These are phyloP conservation scores for Lactarius sp. DNA, from an alignment of 768 basidiomycete genomes.

Conservation along the genomic window DNA sequence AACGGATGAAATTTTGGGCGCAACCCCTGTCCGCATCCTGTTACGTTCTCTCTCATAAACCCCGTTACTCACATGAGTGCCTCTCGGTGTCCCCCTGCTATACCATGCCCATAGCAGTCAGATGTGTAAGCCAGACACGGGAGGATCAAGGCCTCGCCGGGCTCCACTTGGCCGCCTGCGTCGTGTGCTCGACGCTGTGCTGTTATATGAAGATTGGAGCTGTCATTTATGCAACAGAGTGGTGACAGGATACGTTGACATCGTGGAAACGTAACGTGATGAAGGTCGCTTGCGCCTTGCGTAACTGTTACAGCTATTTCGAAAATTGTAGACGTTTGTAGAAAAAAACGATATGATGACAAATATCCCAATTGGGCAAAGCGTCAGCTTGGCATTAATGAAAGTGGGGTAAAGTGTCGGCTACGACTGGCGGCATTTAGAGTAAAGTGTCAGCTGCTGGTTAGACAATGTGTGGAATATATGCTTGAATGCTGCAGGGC, in stretches of 20 bases:
- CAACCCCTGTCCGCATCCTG: not conserved
- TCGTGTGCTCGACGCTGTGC: not conserved
- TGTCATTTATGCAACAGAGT: not conserved
- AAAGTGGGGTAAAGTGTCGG: no score
- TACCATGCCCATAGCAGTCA: not conserved
- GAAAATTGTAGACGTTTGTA: no score
- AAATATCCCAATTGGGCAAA: no score
- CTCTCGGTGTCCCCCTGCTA: not conserved
- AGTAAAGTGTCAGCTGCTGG: no score
- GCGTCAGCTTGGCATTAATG: no score
- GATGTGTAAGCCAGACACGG: not conserved
- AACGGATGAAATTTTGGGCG: not conserved
- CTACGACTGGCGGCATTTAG: no score
- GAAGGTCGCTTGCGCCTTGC: not conserved
- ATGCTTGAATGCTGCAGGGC: no score
- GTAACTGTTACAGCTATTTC: no score
- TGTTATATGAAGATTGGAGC: not conserved
- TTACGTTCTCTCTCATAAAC: not conserved
- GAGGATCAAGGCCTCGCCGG: not conserved
- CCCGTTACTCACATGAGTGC: not conserved
- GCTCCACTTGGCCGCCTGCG: not conserved
- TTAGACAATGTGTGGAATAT: no score
- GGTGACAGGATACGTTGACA: not conserved
- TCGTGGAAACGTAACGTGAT: not conserved
- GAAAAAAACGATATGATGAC: no score